Percentiles rank a stretch among this genome's conserved stretches.
Evolutionary conservation across 2,329 filamentous ascomycete species (phyloP).

Genomic region (Hortaea sp.): DNA sequence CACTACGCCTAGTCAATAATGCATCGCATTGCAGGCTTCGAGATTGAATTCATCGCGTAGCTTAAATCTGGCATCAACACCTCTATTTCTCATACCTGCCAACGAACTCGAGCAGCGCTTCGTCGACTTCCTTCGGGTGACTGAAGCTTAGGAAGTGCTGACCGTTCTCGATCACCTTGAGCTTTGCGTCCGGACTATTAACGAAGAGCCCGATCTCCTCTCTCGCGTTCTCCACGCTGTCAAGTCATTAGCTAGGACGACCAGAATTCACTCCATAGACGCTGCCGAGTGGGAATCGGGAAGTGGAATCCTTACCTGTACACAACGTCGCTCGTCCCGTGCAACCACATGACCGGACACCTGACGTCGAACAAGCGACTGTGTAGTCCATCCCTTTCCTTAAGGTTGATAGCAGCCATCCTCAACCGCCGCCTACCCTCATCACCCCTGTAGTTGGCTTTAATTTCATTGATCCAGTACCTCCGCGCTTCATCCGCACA

Average conservation of each 20-base stretch:
- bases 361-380: slow-evolving; percentile 35
- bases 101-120: slow-evolving; percentile 25
- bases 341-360: slow-evolving; percentile 44
- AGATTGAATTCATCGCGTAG: too few relatives aligned
- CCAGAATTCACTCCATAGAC: too few relatives aligned
- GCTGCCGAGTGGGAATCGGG: too few relatives aligned
- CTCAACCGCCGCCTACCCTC: slow-evolving; percentile 27
- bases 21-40: too few relatives aligned
- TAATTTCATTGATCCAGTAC: slow-evolving; percentile 37
- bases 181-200: slow-evolving; percentile 31
- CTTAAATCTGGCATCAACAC: too few relatives aligned
- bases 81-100: too few relatives aligned
- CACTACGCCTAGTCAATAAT: too few relatives aligned
- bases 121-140: slow-evolving; percentile 36
- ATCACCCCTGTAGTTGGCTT: slow-evolving; percentile 39
- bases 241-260: background rate
- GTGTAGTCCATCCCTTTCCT: slow-evolving; percentile 40
- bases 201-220: slow-evolving; percentile 41
- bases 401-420: slow-evolving; percentile 42
- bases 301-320: slow-evolving; percentile 18
- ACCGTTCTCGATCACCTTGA: slow-evolving; percentile 37
- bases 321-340: slow-evolving; percentile 34
- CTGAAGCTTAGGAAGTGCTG: slow-evolving; percentile 41
- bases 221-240: slow-evolving; percentile 30
- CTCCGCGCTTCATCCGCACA: slow-evolving; percentile 27